Base-by-base conservation (phyloP, 768 basidiomycete genomes). In the Scleroderma bovista region DNA sequence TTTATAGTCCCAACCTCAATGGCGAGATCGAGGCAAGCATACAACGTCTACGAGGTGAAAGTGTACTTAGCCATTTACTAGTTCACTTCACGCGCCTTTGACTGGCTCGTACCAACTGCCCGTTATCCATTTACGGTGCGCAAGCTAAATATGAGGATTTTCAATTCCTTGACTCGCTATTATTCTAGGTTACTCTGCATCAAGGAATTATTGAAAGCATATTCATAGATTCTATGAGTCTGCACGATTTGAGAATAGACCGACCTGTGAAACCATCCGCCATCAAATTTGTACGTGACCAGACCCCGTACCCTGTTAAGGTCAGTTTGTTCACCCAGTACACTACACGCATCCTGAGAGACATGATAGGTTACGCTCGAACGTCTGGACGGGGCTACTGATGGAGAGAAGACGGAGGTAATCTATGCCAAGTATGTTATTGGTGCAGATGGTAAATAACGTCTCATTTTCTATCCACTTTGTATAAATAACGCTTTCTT, bases 111-210 rank as follows among this genome's bases (percentile, higher is more conserved):
- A 1, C 70, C 78, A 3, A 75, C 75, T 20, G 84, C 85, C 2
- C 75, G 85, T n/a, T 89, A 77, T 64, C 84, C 84, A 12, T 88
- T 85, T 52, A 83, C 84, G 70, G 86, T 81, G 51, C 47, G 53
- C 22, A 39, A 17, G n/a, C n/a, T n/a, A 10, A n/a, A 13, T 20
- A 9, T 34, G 17, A 36, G 17, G 17, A 23, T 29, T 26, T n/a
- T n/a, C n/a, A n/a, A 16, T n/a, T n/a, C 36, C 33, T 44, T 19
- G 17, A 38, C 9, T 16, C 29, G 22, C 29, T 32, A 43, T 15
- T 44, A 34, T 26, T 32, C 72, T 74, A 26, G 72, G 74, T 20
- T 64, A 70, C 2, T 68, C 69, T 1, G 60, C 62, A 69, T 33
- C 73, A 73, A 53, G 74, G 23, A 49, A 32, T n/a, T n/a, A n/a